Evolutionary conservation across 2,329 filamentous ascomycete genomes (phyloP), one percentile per base, ranked within the genome.

Genomic region (Tolypocladium endophyticum): DNA sequence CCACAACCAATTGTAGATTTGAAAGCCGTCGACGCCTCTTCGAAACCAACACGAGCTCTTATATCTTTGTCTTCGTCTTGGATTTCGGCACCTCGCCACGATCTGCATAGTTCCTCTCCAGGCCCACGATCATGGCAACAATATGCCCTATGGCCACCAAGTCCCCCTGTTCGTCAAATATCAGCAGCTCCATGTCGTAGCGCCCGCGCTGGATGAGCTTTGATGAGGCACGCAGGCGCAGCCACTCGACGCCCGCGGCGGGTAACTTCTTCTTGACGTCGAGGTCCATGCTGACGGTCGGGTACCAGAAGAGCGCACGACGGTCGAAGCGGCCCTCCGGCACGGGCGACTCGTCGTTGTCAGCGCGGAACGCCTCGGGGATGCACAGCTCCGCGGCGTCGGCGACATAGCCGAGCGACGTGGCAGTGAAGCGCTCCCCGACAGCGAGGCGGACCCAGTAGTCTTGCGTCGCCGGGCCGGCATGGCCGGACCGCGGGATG

Each of bases 191-290:
- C 54, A 92, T 68, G 74, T 95, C 90, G 69, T 89, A 86, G 61
- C 87, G 77, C 1, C 90, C 90, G 63, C 90, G 86, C 64, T 79
- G 80, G 50, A 92, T 82, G 71, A 79, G 76, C 72, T 90, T 92
- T 5, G 85, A 79, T 59, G 81, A 78, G 16, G 87, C 78, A 38
- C 88, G 79, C 47, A 86, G 77, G 66, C 87, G 87, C 58, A 95
- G 69, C 86, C 88, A 94, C 69, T 90, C 85, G 1, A 84, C 83
- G 0, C 90, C 89, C 50, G 83, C 81, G 4, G 75, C 73, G 0
- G 89, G 88, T 53, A 95, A 70, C 8, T 79, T 71, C 69, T 87
- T 89, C 76, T 93, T 94, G 45, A 92, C 76, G 63, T 95, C 90
- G 28, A 95, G 67, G 69, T 89, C 91, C 69, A 94, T 73, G 23